These are phyloP conservation scores for Auricularia sp. DNA, from an alignment of 768 basidiomycete genomes.

Conservation along the genomic window DNA sequence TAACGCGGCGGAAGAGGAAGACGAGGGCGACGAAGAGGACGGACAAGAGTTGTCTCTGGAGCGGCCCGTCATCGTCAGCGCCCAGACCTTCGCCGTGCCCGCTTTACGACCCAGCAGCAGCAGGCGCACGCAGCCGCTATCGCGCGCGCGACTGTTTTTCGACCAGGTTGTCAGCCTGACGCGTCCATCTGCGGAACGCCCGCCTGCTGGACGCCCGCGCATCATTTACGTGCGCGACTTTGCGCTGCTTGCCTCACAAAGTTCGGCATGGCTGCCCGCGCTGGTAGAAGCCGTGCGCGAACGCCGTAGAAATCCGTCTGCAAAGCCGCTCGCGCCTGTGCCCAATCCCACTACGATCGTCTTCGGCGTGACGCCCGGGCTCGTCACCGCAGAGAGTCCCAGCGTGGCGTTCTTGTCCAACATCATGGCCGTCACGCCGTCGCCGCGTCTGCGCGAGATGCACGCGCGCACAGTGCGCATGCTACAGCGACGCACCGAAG, in stretches of 20 bases:
- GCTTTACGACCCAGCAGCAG: conserved; percentile 14
- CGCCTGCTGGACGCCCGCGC: conserved; percentile 39
- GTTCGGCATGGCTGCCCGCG: conserved; percentile 71
- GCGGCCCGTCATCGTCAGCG: conserved; percentile 5
- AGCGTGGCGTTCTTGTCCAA: neutral
- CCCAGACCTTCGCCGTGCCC: conserved; percentile 12
- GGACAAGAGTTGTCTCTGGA: conserved; percentile 9
- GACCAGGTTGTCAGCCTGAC: conserved; percentile 65
- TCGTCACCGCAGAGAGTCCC: neutral
- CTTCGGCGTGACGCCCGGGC: conserved; percentile 74
- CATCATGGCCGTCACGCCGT: neutral
- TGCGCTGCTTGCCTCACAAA: conserved; percentile 59
- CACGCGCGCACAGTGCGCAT: neutral
- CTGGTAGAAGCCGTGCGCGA: conserved; percentile 70
- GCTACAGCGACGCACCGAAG: neutral
- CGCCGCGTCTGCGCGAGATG: neutral
- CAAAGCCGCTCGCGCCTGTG: conserved; percentile 50
- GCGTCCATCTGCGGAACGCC: conserved; percentile 12
- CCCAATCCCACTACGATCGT: conserved; percentile 70
- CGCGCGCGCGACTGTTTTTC: conserved; percentile 48
- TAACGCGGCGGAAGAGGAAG: conserved; percentile 24
- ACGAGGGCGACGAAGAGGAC: conserved; percentile 41
- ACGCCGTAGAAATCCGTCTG: conserved; percentile 56
- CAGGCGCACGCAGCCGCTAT: conserved; percentile 24
- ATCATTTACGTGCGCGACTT: conserved; percentile 82